Conservation (phyloP, 129 eudicot genomes). For the Pittosporum tobira region DNA sequence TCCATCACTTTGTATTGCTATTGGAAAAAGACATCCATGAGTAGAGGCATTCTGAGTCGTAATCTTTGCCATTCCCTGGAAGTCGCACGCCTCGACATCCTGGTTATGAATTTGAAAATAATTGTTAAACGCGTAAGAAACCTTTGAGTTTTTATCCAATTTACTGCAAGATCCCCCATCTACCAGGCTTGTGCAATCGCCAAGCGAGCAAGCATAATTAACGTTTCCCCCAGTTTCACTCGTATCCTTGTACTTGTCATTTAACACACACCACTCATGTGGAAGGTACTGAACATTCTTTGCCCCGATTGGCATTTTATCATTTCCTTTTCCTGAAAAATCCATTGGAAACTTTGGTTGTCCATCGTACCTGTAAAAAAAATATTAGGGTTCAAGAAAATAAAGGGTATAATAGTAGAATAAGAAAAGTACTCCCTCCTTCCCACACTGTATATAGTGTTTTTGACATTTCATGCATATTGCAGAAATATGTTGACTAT, state of each 20-base stretch:
- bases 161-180: slow-evolving; percentile 1
- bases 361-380: slow-evolving; percentile 19
- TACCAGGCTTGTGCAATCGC: slow-evolving; percentile 7
- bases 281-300: slow-evolving; percentile 10
- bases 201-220: slow-evolving; percentile 3
- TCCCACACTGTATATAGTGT: too few species aligned
- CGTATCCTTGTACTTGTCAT: neutral
- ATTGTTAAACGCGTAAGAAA: slow-evolving; percentile 5
- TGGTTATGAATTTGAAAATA: slow-evolving; percentile 6
- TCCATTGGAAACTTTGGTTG: slow-evolving; percentile 14
- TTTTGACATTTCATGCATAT: too few species aligned
- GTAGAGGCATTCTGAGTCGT: slow-evolving; percentile 4
- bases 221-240: neutral
- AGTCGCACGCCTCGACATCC: slow-evolving; percentile 7
- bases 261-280: slow-evolving; percentile 7
- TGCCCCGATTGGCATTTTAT: slow-evolving; percentile 7
- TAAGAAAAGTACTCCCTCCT: too few species aligned
- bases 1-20: slow-evolving; percentile 8
- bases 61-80: slow-evolving; percentile 3
- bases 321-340: slow-evolving; percentile 5
- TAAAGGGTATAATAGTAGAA: too few species aligned
- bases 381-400: too few species aligned
- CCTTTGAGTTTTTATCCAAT: neutral
- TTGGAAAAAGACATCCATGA: neutral
- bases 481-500: too few species aligned